These are phyloP conservation scores for Pyrus hybrid DNA, from an alignment of 331 rosid species.

Conservation along the genomic window DNA sequence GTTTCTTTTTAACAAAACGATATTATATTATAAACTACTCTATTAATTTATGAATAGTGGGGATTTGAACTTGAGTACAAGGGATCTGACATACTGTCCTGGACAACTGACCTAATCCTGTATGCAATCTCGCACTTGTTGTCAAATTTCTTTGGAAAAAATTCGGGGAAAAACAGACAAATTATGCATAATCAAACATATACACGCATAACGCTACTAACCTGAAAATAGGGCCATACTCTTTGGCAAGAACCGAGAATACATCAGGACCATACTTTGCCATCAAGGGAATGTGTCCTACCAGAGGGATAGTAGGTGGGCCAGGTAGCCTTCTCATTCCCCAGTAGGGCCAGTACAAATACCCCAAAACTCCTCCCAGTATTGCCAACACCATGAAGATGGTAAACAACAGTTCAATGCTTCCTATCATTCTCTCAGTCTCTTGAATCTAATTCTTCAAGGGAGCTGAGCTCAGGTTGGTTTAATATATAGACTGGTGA, in stretches of 20 bases:
- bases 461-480: neutral
- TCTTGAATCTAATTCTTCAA: neutral
- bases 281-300: constrained; percentile 88
- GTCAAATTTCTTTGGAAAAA: neutral
- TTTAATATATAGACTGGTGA: neutral
- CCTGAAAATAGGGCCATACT: constrained; percentile 96
- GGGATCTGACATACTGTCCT: too few relatives aligned
- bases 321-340: constrained; percentile 82
- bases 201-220: neutral
- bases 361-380: constrained; percentile 35
- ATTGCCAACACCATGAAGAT: constrained; percentile 37
- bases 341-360: constrained; percentile 68
- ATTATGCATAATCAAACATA: neutral
- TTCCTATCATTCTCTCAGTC: neutral
- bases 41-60: too few relatives aligned
- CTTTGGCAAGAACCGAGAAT: constrained; percentile 83
- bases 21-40: too few relatives aligned
- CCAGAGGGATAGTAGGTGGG: constrained; percentile 59
- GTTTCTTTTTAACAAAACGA: too few relatives aligned
- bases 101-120: too few relatives aligned
- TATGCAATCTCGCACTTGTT: neutral
- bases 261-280: constrained; percentile 84
- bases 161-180: neutral
- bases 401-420: constrained; percentile 8
- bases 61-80: too few relatives aligned